Percentiles rank a stretch among this genome's conserved stretches.
phyloP scores from a whole-genome alignment of 2,329 filamentous ascomycete species.

The Colletotrichum sp. region DNA sequence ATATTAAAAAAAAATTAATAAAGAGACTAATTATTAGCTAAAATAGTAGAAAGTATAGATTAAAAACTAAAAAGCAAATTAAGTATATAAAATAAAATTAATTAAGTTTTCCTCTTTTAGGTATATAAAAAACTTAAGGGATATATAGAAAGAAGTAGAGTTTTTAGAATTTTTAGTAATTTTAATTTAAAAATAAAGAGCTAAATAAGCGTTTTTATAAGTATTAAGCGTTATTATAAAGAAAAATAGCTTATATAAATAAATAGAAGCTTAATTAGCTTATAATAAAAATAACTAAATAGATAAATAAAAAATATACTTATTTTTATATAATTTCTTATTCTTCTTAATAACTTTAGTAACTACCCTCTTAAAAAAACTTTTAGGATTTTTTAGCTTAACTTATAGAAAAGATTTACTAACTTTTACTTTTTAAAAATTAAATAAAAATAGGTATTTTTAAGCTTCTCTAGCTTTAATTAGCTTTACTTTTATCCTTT shows the following conservation, averaged over 20 bases:
- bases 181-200: neutral
- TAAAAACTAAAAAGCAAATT: too few relatives aligned
- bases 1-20: too few relatives aligned
- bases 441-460: neutral
- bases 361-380: neutral
- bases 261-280: too few relatives aligned
- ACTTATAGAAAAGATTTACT: neutral
- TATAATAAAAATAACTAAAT: too few relatives aligned
- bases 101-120: neutral
- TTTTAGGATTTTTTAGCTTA: neutral
- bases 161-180: neutral
- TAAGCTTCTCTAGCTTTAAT: neutral
- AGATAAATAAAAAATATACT: too few relatives aligned
- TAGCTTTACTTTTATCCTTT: neutral
- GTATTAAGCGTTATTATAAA: too few relatives aligned
- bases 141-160: neutral
- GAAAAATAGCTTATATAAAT: too few relatives aligned
- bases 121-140: neutral
- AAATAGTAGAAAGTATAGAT: too few relatives aligned
- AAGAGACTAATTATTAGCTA: too few relatives aligned
- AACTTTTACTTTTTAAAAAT: neutral
- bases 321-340: too few relatives aligned
- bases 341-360: neutral
- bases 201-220: too few relatives aligned
- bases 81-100: neutral